Base-by-base conservation (phyloP, 192 early-diverging fungal species). In the Linnemannia schmuckeri region DNA sequence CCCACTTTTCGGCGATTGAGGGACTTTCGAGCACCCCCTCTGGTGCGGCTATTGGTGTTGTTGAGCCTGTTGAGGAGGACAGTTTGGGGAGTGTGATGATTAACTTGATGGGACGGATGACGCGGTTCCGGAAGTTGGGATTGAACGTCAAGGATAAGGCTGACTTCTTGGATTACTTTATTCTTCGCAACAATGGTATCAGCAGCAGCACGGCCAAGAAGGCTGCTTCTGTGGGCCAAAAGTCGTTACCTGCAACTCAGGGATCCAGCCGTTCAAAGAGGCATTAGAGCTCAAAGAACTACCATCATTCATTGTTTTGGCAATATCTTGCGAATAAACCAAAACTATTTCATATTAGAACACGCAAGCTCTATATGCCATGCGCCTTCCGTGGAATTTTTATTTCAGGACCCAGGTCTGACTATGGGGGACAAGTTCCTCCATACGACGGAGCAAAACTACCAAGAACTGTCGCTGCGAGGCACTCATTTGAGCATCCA, bases 131-230 rank as follows among this genome's bases (percentile, higher is more conserved):
- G 40, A 94, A 93, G 83, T 93, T 94, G 1, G 91, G 91, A 18
- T 74, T 95, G 70, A 90, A 89, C 6, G 90, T 94, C 12, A 82
- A 89, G 72, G 96, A 97, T 77, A 97, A 97, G 86, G 87, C 89
- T 35, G 93, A 93, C 30, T 97, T 97, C 79, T 83, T 97, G 78
- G 89, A 94, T 2, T 97, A 94, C 80, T 97, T 81, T 71, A 81
- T 81, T 38, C 66, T 78, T 88, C 75, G 81, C 61, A 82, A 88
- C 44, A 87, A 81, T 66, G 85, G 85, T 17, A 87, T 87, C 35
- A 66, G 30, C 61, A 30, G 6, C 12, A 44, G 72, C 18, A 38
- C 49, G 5, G 35, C 52, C 24, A 85, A 79, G 72, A 76, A 81
- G 72, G 18, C 73, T 12, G 18, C 54, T 1, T 7, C 73, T 66